Conservation (phyloP, 441 rosid species). For the Metrosideros polymorpha region DNA sequence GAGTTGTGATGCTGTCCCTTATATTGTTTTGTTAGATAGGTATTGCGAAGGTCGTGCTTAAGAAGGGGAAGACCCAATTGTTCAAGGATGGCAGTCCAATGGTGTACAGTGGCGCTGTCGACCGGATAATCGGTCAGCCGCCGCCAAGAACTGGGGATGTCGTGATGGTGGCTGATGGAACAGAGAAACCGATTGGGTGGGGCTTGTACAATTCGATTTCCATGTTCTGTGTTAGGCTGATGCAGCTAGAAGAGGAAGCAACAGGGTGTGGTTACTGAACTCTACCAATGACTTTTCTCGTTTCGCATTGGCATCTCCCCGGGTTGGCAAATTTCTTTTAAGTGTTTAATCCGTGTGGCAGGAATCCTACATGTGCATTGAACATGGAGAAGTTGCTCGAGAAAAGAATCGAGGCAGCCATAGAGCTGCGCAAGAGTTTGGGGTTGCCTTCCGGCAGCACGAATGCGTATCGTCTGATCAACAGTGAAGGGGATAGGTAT, state of each 20-base stretch:
- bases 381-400: slow-evolving; percentile 70
- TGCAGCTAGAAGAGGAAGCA: slow-evolving; percentile 90
- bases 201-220: slow-evolving; percentile 82
- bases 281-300: background rate
- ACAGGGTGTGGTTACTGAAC: slow-evolving; percentile 31
- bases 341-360: slow-evolving; percentile 14
- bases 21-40: slow-evolving; percentile 19
- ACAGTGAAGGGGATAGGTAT: slow-evolving; percentile 88
- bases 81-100: slow-evolving; percentile 88
- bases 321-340: background rate
- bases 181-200: slow-evolving; percentile 79
- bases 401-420: slow-evolving; percentile 50
- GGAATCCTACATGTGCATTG: slow-evolving; percentile 71
- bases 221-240: slow-evolving; percentile 81
- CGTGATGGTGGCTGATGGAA: slow-evolving; percentile 81
- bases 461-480: slow-evolving; percentile 79
- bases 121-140: slow-evolving; percentile 78
- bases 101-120: slow-evolving; percentile 91
- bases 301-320: background rate
- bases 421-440: slow-evolving; percentile 45
- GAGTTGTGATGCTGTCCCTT: background rate
- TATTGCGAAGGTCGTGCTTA: slow-evolving; percentile 76
- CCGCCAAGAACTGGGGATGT: slow-evolving; percentile 82
- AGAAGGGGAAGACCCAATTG: slow-evolving; percentile 79
- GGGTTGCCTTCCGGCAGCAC: slow-evolving; percentile 67